A percentile compares a stretch with the other conserved stretches of the same genome.
phyloP scores from a whole-genome alignment of 106 monocot species.

The Alisma plantagoaquatica region DNA sequence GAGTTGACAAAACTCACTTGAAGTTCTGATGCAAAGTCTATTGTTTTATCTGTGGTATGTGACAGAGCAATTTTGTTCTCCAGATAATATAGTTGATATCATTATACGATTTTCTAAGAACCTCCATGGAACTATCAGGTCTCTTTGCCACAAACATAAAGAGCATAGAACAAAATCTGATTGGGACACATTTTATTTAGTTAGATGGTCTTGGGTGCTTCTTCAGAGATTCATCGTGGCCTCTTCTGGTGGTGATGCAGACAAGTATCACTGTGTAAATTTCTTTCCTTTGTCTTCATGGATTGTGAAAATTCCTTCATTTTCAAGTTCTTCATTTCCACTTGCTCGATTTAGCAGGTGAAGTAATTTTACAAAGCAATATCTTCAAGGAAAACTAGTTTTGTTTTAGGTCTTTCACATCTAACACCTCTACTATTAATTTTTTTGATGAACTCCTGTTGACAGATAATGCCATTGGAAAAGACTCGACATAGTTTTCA shows the following conservation, averaged over 20 bases:
- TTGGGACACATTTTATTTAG: conserved; percentile 43
- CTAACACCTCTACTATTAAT: conserved; percentile 60
- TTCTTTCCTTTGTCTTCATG: conserved; percentile 77
- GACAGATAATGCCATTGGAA: conserved; percentile 26
- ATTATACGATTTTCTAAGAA: conserved; percentile 66
- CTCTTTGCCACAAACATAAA: conserved; percentile 34
- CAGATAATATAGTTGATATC: conserved; percentile 62
- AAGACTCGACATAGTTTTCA: conserved; percentile 4
- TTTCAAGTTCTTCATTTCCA: conserved; percentile 38
- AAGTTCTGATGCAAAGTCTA: conserved; percentile 79
- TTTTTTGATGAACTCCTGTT: conserved; percentile 74
- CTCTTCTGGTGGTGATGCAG: conserved; percentile 52
- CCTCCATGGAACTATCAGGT: conserved; percentile 38
- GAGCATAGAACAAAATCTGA: conserved; percentile 32
- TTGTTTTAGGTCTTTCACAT: conserved; percentile 74
- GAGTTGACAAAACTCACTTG: conserved; percentile 49
- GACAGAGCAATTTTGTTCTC: conserved; percentile 54
- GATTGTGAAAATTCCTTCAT: conserved; percentile 59
- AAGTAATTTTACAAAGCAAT: conserved; percentile 60
- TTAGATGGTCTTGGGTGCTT: conserved; percentile 53
- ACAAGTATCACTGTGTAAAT: conserved; percentile 33
- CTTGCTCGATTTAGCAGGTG: conserved; percentile 75
- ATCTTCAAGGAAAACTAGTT: conserved; percentile 48
- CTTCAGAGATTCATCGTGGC: conserved; percentile 73
- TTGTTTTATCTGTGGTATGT: conserved; percentile 71